Evolutionary conservation across 768 basidiomycete species (phyloP), one percentile per base, ranked within the genome.

Genomic region (Collybia nuda): DNA sequence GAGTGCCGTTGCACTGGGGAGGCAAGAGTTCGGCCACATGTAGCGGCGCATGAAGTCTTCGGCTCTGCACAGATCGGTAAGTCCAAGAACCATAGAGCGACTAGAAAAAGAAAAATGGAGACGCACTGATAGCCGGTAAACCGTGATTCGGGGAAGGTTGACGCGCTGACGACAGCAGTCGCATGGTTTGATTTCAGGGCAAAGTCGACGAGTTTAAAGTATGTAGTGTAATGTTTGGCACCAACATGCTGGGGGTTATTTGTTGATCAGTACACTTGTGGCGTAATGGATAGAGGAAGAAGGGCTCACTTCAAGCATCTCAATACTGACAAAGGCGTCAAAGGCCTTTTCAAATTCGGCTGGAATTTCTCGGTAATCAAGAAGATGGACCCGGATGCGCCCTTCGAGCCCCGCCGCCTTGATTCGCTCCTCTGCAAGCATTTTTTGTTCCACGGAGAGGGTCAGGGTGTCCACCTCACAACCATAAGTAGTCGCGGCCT

Each of bases 401-500:
- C 77, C 76, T 55, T 84, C 73, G 28, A 90, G 72, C 37, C 90
- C 90, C 2, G 88, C 89, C 15, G 70, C 81, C 50, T 69, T 77
- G 64, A 95, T 80, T 44, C 93, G 82, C 62, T 91, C 89, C 60
- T 94, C 92, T 12, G 93, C 93, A 42, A 96, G 81, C 18, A 71
- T 74, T 65, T 94, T 93, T 67, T 96, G 93, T 68, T 94, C 90
- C 40, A 85, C 68, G 5, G 92, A 94, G 42, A 96, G 75, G 11
- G 93, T 96, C 59, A 96, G 74, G 6, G 90, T 93, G 64, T 96
- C 92, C 40, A 96, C 90, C 59, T 89, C 86, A 65, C 90, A 93
- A 9, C 86, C 88, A 62, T 77, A 83, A 63, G 80, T 61, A 15
- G 75, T 77, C 14, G 85, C 87, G 47, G 88, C 88, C 84, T 88